These are phyloP conservation scores for Pythium brassicae DNA, from an alignment of 352 stramenopile genomes.

Conservation along the genomic window DNA sequence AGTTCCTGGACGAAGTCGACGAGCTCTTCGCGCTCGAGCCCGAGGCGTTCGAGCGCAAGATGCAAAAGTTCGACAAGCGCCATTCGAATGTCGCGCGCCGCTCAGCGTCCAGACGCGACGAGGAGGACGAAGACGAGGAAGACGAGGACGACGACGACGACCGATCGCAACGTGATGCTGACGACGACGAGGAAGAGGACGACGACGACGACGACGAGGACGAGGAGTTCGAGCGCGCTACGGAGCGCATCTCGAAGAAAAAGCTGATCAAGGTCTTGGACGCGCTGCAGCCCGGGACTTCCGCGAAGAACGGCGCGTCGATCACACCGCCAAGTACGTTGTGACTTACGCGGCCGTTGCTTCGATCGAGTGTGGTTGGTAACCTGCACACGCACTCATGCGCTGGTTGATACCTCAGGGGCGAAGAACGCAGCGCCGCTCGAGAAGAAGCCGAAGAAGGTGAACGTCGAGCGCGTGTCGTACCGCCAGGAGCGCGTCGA, in stretches of 20 bases:
- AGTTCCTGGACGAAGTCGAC: slow-evolving; percentile 71
- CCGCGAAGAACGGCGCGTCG: slow-evolving; percentile 44
- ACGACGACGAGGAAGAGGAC: slow-evolving; percentile 21
- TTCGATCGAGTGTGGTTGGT: not conserved
- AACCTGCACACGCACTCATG: not conserved
- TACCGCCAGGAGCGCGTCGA: slow-evolving; percentile 74
- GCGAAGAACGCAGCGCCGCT: slow-evolving; percentile 63
- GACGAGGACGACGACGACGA: slow-evolving; percentile 8
- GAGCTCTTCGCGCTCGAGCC: slow-evolving; percentile 59
- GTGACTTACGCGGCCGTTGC: too few relatives aligned
- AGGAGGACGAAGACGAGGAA: slow-evolving; percentile 5
- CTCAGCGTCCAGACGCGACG: not conserved
- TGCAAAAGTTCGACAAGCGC: slow-evolving; percentile 42
- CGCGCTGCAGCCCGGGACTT: slow-evolving; percentile 44
- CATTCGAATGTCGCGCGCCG: slow-evolving; percentile 18
- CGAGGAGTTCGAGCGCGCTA: slow-evolving; percentile 56
- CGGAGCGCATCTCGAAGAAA: slow-evolving; percentile 63
- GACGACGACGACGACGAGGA: slow-evolving; percentile 15
- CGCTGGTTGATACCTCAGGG: slow-evolving; percentile 25
- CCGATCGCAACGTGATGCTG: slow-evolving; percentile 8
- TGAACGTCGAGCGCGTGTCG: slow-evolving; percentile 56
- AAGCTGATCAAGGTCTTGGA: slow-evolving; percentile 66
- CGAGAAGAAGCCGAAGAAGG: slow-evolving; percentile 67
- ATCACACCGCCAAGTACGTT: slow-evolving; percentile 24
- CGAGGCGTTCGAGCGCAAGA: slow-evolving; percentile 59